Percentiles rank a stretch among this genome's conserved stretches.
These are phyloP conservation scores for Torrubiella hemipterigena DNA, from an alignment of 2,329 filamentous ascomycete genomes.

Conservation along the genomic window DNA sequence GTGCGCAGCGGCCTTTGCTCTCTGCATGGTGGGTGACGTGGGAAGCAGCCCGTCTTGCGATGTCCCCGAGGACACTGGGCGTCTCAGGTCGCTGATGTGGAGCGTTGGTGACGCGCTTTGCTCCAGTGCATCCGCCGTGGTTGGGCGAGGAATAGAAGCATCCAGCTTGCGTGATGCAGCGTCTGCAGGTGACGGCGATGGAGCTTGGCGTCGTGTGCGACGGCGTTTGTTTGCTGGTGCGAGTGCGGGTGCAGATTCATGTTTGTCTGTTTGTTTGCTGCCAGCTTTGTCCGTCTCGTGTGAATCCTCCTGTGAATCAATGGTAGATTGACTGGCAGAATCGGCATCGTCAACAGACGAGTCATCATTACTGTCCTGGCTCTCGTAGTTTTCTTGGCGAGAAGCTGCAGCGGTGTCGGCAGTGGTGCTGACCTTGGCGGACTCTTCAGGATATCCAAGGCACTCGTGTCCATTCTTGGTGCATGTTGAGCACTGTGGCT, in stretches of 20 bases:
- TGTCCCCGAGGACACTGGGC: too few relatives aligned
- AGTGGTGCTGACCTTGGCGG: constrained; percentile 27
- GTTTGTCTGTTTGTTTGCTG: background rate
- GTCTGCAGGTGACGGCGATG: constrained; percentile 3
- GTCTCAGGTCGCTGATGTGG: too few relatives aligned
- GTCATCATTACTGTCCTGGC: constrained; percentile 24
- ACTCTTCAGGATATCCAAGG: constrained; percentile 50
- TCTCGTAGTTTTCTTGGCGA: constrained; percentile 17
- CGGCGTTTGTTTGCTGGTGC: constrained; percentile 6
- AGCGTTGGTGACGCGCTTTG: too few relatives aligned
- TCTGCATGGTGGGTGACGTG: constrained; percentile 34
- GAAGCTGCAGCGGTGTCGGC: constrained; percentile 14
- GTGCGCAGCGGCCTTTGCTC: constrained; percentile 35
- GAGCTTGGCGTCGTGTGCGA: constrained; percentile 1
- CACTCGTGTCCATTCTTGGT: constrained; percentile 59
- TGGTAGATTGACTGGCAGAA: background rate
- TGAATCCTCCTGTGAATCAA: background rate
- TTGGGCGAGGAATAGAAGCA: constrained; percentile 13
- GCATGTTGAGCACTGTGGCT: constrained; percentile 61
- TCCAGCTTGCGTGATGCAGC: constrained; percentile 11
- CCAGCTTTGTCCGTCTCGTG: background rate
- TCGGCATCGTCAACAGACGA: background rate
- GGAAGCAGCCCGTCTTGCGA: too few relatives aligned
- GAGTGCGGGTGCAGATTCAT: constrained; percentile 5
- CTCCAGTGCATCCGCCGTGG: too few relatives aligned